phyloP scores from a whole-genome alignment of 768 basidiomycete genomes.

The Tricholoma flavovirens region DNA sequence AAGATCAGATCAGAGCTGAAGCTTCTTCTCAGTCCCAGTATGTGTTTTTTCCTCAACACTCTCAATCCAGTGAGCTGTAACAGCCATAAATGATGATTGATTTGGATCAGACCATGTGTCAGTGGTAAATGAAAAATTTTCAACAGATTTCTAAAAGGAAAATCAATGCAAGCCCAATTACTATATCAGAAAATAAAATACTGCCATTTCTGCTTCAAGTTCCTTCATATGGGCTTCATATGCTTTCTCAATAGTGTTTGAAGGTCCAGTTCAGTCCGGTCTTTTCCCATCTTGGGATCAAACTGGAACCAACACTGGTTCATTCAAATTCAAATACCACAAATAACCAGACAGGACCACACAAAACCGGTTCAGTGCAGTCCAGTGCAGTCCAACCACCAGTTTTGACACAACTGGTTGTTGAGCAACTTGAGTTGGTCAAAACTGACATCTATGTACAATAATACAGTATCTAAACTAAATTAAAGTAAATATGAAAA shows the following conservation, averaged over 20 bases:
- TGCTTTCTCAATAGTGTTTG: constrained; percentile 18
- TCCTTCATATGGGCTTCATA: constrained; percentile 19
- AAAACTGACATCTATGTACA: too few relatives aligned
- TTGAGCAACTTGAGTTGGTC: too few relatives aligned
- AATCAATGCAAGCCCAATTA: constrained; percentile 1
- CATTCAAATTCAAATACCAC: too few relatives aligned
- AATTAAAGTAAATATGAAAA: too few relatives aligned
- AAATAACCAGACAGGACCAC: too few relatives aligned
- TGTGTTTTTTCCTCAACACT: constrained; percentile 10
- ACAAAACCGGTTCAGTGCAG: too few relatives aligned
- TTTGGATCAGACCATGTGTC: constrained; percentile 34
- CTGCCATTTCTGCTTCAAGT: constrained; percentile 18
- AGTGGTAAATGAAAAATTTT: constrained; percentile 31
- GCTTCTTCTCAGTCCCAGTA: constrained; percentile 17
- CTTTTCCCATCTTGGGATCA: too few relatives aligned
- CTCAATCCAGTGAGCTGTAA: constrained; percentile 38
- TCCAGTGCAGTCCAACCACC: too few relatives aligned
- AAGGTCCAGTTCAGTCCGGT: too few relatives aligned
- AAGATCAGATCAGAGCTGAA: constrained; percentile 26
- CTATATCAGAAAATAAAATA: not conserved
- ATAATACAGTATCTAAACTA: too few relatives aligned
- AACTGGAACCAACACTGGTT: too few relatives aligned
- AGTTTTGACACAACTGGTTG: too few relatives aligned
- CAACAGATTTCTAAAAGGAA: constrained; percentile 19
- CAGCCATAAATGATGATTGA: constrained; percentile 33